These are phyloP conservation scores for Phytophthora boehmeriae DNA, from an alignment of 352 stramenopile genomes.

Conservation along the genomic window DNA sequence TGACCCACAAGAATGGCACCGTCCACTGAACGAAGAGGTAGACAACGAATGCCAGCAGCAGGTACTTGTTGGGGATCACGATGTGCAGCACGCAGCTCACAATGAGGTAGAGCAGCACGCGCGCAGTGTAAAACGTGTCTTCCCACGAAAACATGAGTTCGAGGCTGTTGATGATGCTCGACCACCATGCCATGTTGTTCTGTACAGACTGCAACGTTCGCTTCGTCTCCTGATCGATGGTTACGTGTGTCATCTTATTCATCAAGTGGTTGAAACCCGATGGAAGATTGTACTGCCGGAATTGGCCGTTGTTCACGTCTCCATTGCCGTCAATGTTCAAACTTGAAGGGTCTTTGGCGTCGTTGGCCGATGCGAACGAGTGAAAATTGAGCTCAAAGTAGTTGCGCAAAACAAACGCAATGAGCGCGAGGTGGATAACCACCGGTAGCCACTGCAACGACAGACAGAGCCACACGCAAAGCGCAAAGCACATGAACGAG, in stretches of 20 bases:
- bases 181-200: conserved; percentile 91
- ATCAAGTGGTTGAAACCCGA: conserved; percentile 87
- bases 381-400: conserved; percentile 88
- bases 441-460: conserved; percentile 85
- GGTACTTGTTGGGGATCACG: conserved; percentile 85
- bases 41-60: conserved; percentile 74
- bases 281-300: conserved; percentile 82
- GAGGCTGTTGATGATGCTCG: conserved; percentile 79
- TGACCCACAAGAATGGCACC: conserved; percentile 77
- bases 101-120: conserved; percentile 82
- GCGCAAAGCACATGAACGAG: conserved; percentile 85
- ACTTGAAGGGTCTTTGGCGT: conserved; percentile 48
- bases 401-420: conserved; percentile 82
- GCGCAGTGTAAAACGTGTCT: conserved; percentile 85
- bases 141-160: conserved; percentile 91
- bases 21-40: conserved; percentile 86
- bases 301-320: conserved; percentile 48
- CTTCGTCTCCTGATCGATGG: conserved; percentile 84
- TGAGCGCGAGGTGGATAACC: conserved; percentile 77
- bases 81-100: conserved; percentile 87
- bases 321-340: conserved; percentile 29
- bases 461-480: conserved; percentile 84
- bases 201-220: conserved; percentile 84
- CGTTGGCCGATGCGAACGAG: conserved; percentile 60
- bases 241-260: conserved; percentile 91